Percentiles rank a stretch among this genome's conserved stretches.
Conservation (phyloP, 2,329 filamentous ascomycete genomes). For the Fusarium pseudoanthophilum region DNA sequence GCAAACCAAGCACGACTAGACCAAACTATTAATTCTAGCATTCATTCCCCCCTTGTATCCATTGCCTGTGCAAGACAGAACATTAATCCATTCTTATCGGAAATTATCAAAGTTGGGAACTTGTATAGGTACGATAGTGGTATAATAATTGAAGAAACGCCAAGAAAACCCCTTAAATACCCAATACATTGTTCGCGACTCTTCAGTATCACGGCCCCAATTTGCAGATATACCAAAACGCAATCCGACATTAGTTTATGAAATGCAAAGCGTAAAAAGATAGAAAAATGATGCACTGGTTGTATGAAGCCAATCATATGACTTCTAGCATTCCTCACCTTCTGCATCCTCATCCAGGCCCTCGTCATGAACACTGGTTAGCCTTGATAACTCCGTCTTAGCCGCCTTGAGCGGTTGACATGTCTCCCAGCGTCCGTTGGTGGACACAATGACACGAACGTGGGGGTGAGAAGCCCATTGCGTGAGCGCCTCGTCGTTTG, state of each 20-base stretch:
- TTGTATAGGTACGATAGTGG: slow-evolving; percentile 7
- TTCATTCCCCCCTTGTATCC: background rate
- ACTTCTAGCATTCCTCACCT: slow-evolving; percentile 40
- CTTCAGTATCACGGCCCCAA: background rate
- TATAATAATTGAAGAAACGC: slow-evolving; percentile 14
- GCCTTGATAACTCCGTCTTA: slow-evolving; percentile 21
- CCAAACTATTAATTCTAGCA: background rate
- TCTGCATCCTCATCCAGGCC: slow-evolving; percentile 44
- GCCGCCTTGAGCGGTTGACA: slow-evolving; percentile 46
- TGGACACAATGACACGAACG: slow-evolving; percentile 52
- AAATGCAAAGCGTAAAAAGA: background rate
- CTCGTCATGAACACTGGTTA: slow-evolving; percentile 2
- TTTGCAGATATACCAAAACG: background rate
- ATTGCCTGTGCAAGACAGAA: background rate
- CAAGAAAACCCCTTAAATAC: background rate
- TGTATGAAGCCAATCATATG: background rate
- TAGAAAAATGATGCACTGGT: background rate
- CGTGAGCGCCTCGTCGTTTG: slow-evolving; percentile 52
- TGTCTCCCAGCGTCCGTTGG: slow-evolving; percentile 48
- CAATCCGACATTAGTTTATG: background rate
- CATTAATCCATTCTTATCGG: background rate
- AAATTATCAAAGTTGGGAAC: background rate
- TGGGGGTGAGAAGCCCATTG: slow-evolving; percentile 53
- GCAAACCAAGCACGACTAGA: background rate
- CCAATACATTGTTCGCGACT: background rate